These are phyloP conservation scores for Russula vinacea DNA, from an alignment of 768 basidiomycete genomes.

Conservation along the genomic window DNA sequence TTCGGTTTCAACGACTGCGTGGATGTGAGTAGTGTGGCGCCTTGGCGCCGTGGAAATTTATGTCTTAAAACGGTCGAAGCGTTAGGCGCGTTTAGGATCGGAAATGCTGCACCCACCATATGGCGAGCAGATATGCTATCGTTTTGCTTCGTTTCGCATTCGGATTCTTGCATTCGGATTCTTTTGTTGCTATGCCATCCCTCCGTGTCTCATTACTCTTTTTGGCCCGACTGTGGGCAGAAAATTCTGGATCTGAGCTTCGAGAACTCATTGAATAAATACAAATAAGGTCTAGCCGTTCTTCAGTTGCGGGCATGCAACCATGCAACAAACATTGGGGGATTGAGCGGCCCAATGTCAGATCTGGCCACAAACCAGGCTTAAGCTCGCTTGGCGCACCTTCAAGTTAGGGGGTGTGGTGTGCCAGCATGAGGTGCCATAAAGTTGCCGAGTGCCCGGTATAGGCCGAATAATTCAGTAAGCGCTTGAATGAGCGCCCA, in stretches of 20 bases:
- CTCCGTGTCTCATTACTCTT: background rate
- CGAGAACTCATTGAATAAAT: background rate
- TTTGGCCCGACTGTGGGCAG: background rate
- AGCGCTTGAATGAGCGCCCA: background rate
- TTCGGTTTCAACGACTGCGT: background rate
- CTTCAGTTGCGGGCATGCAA: background rate
- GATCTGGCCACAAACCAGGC: background rate
- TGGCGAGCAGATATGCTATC: background rate
- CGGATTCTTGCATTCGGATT: too few relatives aligned
- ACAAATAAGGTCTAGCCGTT: background rate
- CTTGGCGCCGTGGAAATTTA: background rate
- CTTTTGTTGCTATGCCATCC: background rate
- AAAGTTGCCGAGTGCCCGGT: background rate
- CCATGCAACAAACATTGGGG: background rate
- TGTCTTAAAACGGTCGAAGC: background rate
- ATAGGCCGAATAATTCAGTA: too few relatives aligned
- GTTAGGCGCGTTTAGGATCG: background rate
- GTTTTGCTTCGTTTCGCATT: background rate
- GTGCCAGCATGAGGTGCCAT: background rate
- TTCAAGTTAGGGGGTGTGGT: too few relatives aligned
- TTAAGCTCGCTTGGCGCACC: background rate
- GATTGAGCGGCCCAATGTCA: background rate
- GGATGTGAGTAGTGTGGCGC: background rate
- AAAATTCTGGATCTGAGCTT: background rate
- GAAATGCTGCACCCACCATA: background rate